Evolutionary conservation across 192 early-diverging fungal species (phyloP).

Genomic region (Coemansia sp.): DNA sequence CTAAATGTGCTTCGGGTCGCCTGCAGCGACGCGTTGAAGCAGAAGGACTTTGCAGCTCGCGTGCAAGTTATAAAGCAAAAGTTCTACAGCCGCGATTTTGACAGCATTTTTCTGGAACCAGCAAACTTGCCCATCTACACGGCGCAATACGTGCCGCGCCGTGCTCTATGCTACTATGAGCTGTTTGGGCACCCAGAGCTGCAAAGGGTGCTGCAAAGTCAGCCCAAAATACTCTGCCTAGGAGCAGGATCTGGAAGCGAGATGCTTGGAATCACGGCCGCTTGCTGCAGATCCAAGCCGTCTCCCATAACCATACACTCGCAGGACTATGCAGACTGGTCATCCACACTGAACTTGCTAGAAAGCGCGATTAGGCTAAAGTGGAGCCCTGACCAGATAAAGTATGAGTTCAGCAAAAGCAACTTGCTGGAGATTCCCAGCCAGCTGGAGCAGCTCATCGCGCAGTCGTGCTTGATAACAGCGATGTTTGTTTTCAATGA

Average conservation of each 20-base stretch:
- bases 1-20: slow-evolving; percentile 64
- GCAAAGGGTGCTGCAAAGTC: slow-evolving; percentile 46
- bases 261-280: slow-evolving; percentile 74
- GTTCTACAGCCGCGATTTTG: slow-evolving; percentile 82
- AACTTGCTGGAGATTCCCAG: slow-evolving; percentile 58
- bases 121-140: slow-evolving; percentile 75
- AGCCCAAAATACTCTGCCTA: slow-evolving; percentile 60
- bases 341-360: slow-evolving; percentile 52
- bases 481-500: slow-evolving; percentile 94
- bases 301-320: slow-evolving; percentile 38
- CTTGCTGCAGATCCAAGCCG: slow-evolving; percentile 31
- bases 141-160: slow-evolving; percentile 81
- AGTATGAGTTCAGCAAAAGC: slow-evolving; percentile 58
- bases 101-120: slow-evolving; percentile 74
- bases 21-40: slow-evolving; percentile 57
- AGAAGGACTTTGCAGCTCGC: slow-evolving; percentile 58
- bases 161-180: slow-evolving; percentile 82
- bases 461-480: slow-evolving; percentile 69
- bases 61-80: slow-evolving; percentile 75
- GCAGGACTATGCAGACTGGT: slow-evolving; percentile 69
- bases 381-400: slow-evolving; percentile 55
- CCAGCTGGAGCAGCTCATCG: slow-evolving; percentile 51
- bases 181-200: slow-evolving; percentile 58
- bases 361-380: slow-evolving; percentile 55
- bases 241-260: slow-evolving; percentile 88